Evolutionary conservation across 2,329 filamentous ascomycete genomes (phyloP).

Genomic region (Chaetomiaceae sp.): DNA sequence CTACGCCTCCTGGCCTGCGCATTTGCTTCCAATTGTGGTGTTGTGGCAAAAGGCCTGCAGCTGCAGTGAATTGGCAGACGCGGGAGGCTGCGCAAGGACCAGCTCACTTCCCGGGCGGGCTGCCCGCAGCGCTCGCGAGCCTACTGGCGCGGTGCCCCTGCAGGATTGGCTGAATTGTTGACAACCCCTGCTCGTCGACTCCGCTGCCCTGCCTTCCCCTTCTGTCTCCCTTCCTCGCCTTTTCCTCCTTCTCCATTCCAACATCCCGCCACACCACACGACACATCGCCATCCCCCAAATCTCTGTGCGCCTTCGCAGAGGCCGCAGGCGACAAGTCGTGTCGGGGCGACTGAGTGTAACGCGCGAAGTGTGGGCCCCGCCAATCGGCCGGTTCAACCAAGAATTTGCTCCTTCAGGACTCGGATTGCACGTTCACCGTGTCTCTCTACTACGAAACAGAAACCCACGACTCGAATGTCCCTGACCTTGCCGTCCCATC

Average conservation of each 20-base stretch:
- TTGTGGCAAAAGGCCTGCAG: slow-evolving; percentile 7
- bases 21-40: neutral
- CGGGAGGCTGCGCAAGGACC: slow-evolving; percentile 15
- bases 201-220: slow-evolving; percentile 21
- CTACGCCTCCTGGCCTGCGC: slow-evolving; percentile 2
- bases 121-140: slow-evolving; percentile 5
- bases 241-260: slow-evolving; percentile 23
- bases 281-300: slow-evolving; percentile 23
- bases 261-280: slow-evolving; percentile 21
- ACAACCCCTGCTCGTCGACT: slow-evolving; percentile 16
- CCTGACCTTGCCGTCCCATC: slow-evolving; percentile 5
- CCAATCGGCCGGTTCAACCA: slow-evolving; percentile 2
- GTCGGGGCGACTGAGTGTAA: slow-evolving; percentile 22
- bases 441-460: neutral
- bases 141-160: slow-evolving; percentile 9
- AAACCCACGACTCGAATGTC: slow-evolving; percentile 5
- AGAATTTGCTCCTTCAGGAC: neutral
- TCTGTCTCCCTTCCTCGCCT: slow-evolving; percentile 20
- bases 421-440: slow-evolving; percentile 8
- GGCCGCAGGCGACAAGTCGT: slow-evolving; percentile 26
- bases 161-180: slow-evolving; percentile 17
- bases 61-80: neutral
- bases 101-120: slow-evolving; percentile 6
- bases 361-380: slow-evolving; percentile 6
- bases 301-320: slow-evolving; percentile 23